Base-by-base conservation (phyloP, 345 rosid genomes). In the Sisymbrium irio region DNA sequence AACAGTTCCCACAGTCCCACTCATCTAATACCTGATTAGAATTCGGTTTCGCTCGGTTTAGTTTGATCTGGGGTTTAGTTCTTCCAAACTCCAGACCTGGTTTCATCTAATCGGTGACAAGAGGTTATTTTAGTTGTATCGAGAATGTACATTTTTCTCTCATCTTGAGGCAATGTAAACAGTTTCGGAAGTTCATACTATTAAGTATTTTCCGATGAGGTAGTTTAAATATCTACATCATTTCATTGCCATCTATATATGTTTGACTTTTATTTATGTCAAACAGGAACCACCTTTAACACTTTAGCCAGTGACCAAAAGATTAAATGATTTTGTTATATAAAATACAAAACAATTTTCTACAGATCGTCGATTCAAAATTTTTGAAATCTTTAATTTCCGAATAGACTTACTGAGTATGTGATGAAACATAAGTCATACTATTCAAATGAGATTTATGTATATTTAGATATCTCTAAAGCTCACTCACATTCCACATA, bases 71-170 rank as follows among this genome's bases (percentile, higher is more conserved):
- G 51, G 11, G 85, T 83, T 18, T 89, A 83, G 69, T 68, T 53
- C 64, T 53, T 68, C 65, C 64, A 68, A 69, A 76, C n/a, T 5
- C 56, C 56, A 51, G 56, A 51, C 74, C 70, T 4, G 50, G 58
- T n/a, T 32, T 41, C 36, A 33, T 68, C 25, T 41, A 68, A 68
- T 54, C 35, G 58, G 69, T 62, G 44, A 36, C 70, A 61, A 60
- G 69, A 68, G 45, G 30, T 67, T 40, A 41, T 33, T 69, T 76
- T 62, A 62, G 8, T 55, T 76, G 70, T 54, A 69, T 33, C 59
- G 79, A 76, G 75, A 50, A 69, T 69, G 79, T 76, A 76, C 74
- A 76, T 76, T 53, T 54, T 76, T 45, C 50, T 69, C 68, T 28
- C 5, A 76, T 54, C 64, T 25, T 69, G 70, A 76, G 74, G 69